These are phyloP conservation scores for Cladophialophora bantiana DNA, from an alignment of 2,329 filamentous ascomycete species.

Conservation along the genomic window DNA sequence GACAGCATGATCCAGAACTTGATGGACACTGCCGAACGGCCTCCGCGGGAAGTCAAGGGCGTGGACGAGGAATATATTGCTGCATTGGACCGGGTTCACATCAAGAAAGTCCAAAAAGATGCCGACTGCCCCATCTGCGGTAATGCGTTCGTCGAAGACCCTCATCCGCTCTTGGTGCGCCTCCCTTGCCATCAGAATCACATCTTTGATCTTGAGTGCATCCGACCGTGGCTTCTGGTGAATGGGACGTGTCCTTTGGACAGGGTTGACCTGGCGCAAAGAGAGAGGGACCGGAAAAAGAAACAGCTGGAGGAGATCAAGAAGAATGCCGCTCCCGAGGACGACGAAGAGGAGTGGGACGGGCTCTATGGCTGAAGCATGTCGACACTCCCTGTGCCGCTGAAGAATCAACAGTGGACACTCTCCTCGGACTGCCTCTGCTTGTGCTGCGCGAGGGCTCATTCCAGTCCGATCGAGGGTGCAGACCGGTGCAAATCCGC, in stretches of 20 bases:
- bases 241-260: constrained; percentile 70
- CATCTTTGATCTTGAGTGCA: constrained; percentile 70
- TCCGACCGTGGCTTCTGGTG: constrained; percentile 69
- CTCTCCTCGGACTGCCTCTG: background rate
- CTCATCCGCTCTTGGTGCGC: constrained; percentile 69
- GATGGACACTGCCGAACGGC: constrained; percentile 63
- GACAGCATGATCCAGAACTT: constrained; percentile 63
- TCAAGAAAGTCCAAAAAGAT: constrained; percentile 41
- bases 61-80: constrained; percentile 60
- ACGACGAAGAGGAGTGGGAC: constrained; percentile 58
- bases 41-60: constrained; percentile 66
- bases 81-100: constrained; percentile 40
- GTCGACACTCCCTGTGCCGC: background rate
- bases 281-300: constrained; percentile 57
- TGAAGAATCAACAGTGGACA: background rate
- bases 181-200: constrained; percentile 68
- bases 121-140: constrained; percentile 61
- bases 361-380: constrained; percentile 52
- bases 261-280: constrained; percentile 64
- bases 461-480: background rate
- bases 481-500: background rate
- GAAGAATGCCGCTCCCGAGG: constrained; percentile 44
- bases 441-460: background rate
- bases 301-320: constrained; percentile 49
- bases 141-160: constrained; percentile 62